phyloP scores from a whole-genome alignment of 2,329 filamentous ascomycete genomes.

The Sclerotinia trifoliorum region DNA sequence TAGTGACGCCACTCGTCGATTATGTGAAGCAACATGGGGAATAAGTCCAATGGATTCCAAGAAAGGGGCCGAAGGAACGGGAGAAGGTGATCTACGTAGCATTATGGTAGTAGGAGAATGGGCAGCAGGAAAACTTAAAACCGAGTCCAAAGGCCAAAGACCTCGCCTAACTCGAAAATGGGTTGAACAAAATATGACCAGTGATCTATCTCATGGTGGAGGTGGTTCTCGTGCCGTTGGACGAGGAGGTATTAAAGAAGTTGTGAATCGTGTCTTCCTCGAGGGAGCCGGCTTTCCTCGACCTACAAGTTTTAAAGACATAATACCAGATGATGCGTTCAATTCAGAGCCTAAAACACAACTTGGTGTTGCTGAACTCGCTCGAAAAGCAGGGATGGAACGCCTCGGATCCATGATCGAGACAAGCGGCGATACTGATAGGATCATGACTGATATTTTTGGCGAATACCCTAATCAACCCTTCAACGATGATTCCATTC shows the following conservation, averaged over 20 bases:
- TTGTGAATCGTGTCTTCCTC: conserved; percentile 74
- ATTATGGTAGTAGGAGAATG: conserved; percentile 86
- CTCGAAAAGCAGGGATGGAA: conserved; percentile 70
- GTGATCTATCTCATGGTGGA: conserved; percentile 67
- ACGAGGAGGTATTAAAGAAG: conserved; percentile 69
- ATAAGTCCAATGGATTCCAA: conserved; percentile 70
- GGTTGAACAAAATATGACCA: conserved; percentile 70
- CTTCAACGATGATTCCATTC: conserved; percentile 88
- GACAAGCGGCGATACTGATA: conserved; percentile 74
- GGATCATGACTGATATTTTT: conserved; percentile 81
- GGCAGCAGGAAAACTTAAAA: conserved; percentile 71
- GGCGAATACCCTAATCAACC: conserved; percentile 80
- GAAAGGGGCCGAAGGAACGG: conserved; percentile 65
- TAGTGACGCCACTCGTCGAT: conserved; percentile 78
- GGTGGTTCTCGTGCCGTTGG: conserved; percentile 70
- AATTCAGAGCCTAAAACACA: conserved; percentile 50
- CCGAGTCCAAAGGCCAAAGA: conserved; percentile 44
- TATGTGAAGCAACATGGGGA: conserved; percentile 82
- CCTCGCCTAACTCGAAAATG: conserved; percentile 67
- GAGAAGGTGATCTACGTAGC: conserved; percentile 72
- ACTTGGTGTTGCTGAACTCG: conserved; percentile 69
- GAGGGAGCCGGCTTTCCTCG: conserved; percentile 69
- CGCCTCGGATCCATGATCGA: conserved; percentile 74
- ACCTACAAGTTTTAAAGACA: conserved; percentile 36
- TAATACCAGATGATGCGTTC: conserved; percentile 33